Conservation (phyloP, 352 stramenopile species). For the Pythium dissotocum region DNA sequence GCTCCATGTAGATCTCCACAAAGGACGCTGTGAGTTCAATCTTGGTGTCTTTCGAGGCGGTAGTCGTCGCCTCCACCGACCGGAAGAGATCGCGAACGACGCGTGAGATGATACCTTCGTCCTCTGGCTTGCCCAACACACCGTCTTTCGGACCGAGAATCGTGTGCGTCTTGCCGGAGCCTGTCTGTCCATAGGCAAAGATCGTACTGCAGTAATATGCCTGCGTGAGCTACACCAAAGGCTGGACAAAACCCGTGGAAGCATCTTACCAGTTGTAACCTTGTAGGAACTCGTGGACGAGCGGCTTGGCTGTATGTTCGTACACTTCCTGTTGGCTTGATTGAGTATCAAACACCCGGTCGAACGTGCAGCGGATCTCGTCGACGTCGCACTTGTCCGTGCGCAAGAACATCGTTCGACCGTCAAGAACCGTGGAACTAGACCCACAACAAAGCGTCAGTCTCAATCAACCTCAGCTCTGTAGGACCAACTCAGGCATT, state of each 20-base stretch:
- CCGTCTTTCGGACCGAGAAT: constrained; percentile 73
- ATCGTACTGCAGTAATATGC: constrained; percentile 37
- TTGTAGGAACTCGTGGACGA: constrained; percentile 66
- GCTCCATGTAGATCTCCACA: constrained; percentile 90
- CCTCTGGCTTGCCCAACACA: constrained; percentile 50
- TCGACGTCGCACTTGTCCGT: constrained; percentile 74
- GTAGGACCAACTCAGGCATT: not conserved
- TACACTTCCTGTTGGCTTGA: constrained; percentile 73
- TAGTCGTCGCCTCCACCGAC: constrained; percentile 25
- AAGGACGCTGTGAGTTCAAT: constrained; percentile 72
- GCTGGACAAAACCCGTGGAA: too few relatives aligned
- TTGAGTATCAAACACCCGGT: constrained; percentile 62
- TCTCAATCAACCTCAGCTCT: not conserved
- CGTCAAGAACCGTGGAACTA: constrained; percentile 59
- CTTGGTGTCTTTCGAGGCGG: constrained; percentile 20
- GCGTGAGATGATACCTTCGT: constrained; percentile 70
- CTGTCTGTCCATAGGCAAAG: constrained; percentile 48
- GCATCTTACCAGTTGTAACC: constrained; percentile 69
- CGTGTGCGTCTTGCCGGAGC: constrained; percentile 71
- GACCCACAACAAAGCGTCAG: not conserved
- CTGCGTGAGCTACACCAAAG: too few relatives aligned
- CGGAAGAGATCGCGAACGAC: constrained; percentile 54
- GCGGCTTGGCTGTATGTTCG: constrained; percentile 60
- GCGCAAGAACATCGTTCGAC: constrained; percentile 57
- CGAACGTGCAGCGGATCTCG: constrained; percentile 75